Percentiles rank a stretch among this genome's conserved stretches.
Conservation (phyloP, 768 basidiomycete species). For the Pleurotus tuoliensis region DNA sequence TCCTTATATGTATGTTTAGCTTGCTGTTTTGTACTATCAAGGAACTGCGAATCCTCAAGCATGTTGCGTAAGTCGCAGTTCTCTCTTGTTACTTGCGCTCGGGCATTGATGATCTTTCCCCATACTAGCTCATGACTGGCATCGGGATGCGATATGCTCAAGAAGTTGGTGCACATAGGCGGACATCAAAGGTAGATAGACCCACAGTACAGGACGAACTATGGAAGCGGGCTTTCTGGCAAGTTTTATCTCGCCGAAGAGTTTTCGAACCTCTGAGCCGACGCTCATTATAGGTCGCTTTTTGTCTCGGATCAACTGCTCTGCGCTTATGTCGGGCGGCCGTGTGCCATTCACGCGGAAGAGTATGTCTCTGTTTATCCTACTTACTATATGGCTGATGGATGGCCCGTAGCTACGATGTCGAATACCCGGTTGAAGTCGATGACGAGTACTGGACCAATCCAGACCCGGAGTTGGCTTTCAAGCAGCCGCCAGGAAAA, state of each 20-base stretch:
- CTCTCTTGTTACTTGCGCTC: no score
- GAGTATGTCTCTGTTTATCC: constrained; percentile 37
- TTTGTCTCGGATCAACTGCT: constrained; percentile 14
- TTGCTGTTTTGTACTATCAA: constrained; percentile 49
- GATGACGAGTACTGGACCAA: constrained; percentile 68
- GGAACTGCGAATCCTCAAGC: constrained; percentile 59
- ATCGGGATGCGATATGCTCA: constrained; percentile 53
- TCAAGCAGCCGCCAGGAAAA: constrained; percentile 50
- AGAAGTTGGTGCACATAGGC: constrained; percentile 54
- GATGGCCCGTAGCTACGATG: constrained; percentile 43
- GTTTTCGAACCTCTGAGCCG: neutral
- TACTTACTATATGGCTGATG: neutral
- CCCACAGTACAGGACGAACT: constrained; percentile 50
- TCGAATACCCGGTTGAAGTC: constrained; percentile 56
- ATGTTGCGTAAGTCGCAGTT: constrained; percentile 45
- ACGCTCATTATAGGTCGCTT: constrained; percentile 13
- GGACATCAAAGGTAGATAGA: constrained; percentile 24
- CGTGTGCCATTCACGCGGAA: constrained; percentile 52
- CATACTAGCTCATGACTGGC: constrained; percentile 47
- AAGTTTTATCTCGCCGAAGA: neutral
- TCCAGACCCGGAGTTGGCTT: constrained; percentile 35
- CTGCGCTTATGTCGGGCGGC: constrained; percentile 47
- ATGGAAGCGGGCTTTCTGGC: constrained; percentile 57
- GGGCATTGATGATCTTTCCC: no score
- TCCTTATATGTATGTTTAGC: constrained; percentile 25